phyloP scores from a whole-genome alignment of 192 early-diverging fungal genomes.

The Backusella liffmaniae region DNA sequence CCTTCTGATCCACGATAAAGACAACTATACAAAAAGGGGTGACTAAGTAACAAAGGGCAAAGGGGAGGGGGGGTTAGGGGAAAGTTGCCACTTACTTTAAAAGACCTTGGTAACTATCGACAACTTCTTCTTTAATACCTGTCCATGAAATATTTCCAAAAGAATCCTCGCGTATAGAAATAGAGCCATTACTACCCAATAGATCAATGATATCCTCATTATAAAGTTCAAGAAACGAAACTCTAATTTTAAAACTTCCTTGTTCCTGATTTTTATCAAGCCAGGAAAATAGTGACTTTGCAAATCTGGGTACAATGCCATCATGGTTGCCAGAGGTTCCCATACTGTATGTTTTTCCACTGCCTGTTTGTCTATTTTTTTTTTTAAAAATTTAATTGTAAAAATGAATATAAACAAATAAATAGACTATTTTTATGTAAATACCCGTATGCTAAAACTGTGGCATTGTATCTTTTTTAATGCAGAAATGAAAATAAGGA shows the following conservation, averaged over 20 bases:
- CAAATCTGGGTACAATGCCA: slow-evolving; percentile 73
- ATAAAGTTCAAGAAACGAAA: slow-evolving; percentile 96
- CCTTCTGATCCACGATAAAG: slow-evolving; percentile 53
- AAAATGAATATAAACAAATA: neutral
- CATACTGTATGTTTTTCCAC: slow-evolving; percentile 95
- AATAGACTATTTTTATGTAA: slow-evolving; percentile 14
- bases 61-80: neutral
- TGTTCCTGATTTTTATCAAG: slow-evolving; percentile 33
- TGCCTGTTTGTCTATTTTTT: slow-evolving; percentile 71
- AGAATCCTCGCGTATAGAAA: slow-evolving; percentile 74
- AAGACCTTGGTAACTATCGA: slow-evolving; percentile 61
- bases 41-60: neutral
- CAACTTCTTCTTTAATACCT: slow-evolving; percentile 78
- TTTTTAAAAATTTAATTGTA: neutral
- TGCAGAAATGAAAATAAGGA: neutral
- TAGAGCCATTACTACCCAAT: slow-evolving; percentile 55
- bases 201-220: slow-evolving; percentile 94
- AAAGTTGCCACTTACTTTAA: slow-evolving; percentile 50
- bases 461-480: slow-evolving; percentile 77
- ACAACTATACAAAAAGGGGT: slow-evolving; percentile 37
- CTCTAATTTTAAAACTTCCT: slow-evolving; percentile 46
- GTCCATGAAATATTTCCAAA: slow-evolving; percentile 84
- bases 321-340: slow-evolving; percentile 54
- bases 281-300: slow-evolving; percentile 53
- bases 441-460: slow-evolving; percentile 85